Base-by-base conservation (phyloP, 805 yeast genomes). In the Starmerella etchellsii region DNA sequence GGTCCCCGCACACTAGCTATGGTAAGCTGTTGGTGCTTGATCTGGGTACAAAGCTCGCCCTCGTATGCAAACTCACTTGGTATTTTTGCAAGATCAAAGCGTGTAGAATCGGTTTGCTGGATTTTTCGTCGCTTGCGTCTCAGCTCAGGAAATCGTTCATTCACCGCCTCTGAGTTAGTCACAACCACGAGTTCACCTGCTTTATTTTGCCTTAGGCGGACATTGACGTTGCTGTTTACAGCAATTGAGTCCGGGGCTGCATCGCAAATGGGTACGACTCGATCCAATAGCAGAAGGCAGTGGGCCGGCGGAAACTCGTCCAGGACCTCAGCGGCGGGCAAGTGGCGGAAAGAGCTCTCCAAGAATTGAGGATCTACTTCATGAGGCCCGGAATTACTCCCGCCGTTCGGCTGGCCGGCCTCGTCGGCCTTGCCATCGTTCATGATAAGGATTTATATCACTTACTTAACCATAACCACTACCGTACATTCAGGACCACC, bases 1-100 rank as follows among this genome's bases (percentile, higher is more conserved):
- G 43, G 43, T 3, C 43, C 43, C 1, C 22, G 10, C 4, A 18
- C 34, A 7, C 14, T 7, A 1, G 40, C 39, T 1, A 40, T 9
- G 1, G 39, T 32, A 2, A 36, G 19, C 16, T 15, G 15, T 6
- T 18, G 14, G 7, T 15, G 29, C n/a, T 18, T 5, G 15, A 23
- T 7, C n/a, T 26, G 22, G n/a, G 18, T 18, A 15, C 37, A 34
- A 4, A 34, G 16, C 8, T 34, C 37, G 23, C 19, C 37, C 9
- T 34, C 37, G 14, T 9, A 9, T 5, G 25, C 37, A 16, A 7
- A 16, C 19, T 6, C 21, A 7, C 23, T 25, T 4, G 23, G 15
- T 4, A 34, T 5, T n/a, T 7, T 16, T 7, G 16, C 34, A 7
- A 31, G 19, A 15, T 34, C 30, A 14, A 27, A n/a, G 10, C 21